These are phyloP conservation scores for Sugiyamaella castrensis DNA, from an alignment of 1,139 yeast species.

Conservation along the genomic window DNA sequence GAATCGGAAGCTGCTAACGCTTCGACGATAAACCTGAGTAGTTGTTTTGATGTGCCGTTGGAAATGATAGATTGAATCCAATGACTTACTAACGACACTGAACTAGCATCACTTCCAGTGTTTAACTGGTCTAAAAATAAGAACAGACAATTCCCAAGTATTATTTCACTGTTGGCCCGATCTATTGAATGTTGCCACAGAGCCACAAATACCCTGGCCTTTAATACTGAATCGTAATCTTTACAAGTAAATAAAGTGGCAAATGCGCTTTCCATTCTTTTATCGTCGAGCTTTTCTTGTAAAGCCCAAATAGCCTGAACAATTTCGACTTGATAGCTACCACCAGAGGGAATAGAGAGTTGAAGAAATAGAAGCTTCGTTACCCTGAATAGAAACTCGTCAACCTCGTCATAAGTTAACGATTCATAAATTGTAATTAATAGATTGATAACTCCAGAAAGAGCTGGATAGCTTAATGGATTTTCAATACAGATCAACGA, in stretches of 20 bases:
- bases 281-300: slow-evolving; percentile 35
- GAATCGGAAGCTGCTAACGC: slow-evolving; percentile 41
- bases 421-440: slow-evolving; percentile 41
- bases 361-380: slow-evolving; percentile 17
- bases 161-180: slow-evolving; percentile 41
- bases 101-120: slow-evolving; percentile 25
- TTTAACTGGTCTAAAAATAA: slow-evolving; percentile 61
- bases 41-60: slow-evolving; percentile 55
- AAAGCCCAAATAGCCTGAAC: slow-evolving; percentile 47
- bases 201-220: slow-evolving; percentile 35
- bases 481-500: slow-evolving; percentile 36
- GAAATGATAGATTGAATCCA: slow-evolving; percentile 56
- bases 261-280: slow-evolving; percentile 39
- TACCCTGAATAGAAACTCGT: slow-evolving; percentile 21
- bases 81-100: slow-evolving; percentile 45
- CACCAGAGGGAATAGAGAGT: slow-evolving; percentile 36
- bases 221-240: slow-evolving; percentile 8
- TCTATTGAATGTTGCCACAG: slow-evolving; percentile 45
- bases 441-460: slow-evolving; percentile 50
- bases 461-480: slow-evolving; percentile 22
- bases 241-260: slow-evolving; percentile 33
- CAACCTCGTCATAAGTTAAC: slow-evolving; percentile 23
- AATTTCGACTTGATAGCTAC: slow-evolving; percentile 56
- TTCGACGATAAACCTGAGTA: slow-evolving; percentile 55
- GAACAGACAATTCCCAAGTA: slow-evolving; percentile 65